phyloP scores from a whole-genome alignment of 2,329 filamentous ascomycete species.

The Exophiala aquamarina region DNA sequence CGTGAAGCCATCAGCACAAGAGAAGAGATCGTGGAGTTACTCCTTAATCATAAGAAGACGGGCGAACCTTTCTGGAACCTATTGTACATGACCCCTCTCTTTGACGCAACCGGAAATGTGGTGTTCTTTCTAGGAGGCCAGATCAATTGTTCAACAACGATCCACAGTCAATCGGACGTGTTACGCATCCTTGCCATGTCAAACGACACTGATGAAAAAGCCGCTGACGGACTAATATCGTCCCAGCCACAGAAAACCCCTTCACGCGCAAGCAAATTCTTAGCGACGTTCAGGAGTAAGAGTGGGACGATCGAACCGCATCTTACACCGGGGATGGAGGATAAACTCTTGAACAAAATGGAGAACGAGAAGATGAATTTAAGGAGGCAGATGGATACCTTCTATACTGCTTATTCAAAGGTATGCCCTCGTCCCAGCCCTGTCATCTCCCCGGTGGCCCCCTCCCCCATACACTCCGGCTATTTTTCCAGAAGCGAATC shows the following conservation, averaged over 20 bases:
- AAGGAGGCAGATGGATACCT: conserved; percentile 39
- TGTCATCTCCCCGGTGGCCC: too few species aligned
- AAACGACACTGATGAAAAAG: conserved; percentile 26
- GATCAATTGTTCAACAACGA: conserved; percentile 57
- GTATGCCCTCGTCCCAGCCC: conserved; percentile 24
- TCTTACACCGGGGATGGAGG: conserved; percentile 43
- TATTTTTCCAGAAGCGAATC: too few species aligned
- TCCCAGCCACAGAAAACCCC: conserved; percentile 27
- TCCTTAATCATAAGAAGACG: conserved; percentile 54
- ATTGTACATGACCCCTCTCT: conserved; percentile 54
- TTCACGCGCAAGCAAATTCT: conserved; percentile 32
- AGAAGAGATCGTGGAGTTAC: conserved; percentile 50
- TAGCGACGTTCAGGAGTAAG: conserved; percentile 35
- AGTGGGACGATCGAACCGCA: conserved; percentile 1
- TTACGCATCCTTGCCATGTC: conserved; percentile 47
- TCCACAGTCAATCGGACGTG: conserved; percentile 53
- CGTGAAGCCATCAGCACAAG: conserved; percentile 42
- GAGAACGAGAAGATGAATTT: conserved; percentile 34
- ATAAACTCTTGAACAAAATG: conserved; percentile 38
- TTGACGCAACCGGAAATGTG: conserved; percentile 48
- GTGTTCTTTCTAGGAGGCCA: conserved; percentile 58
- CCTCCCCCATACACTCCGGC: too few species aligned
- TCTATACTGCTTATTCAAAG: conserved; percentile 48
- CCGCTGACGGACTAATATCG: not conserved
- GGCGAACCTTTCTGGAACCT: conserved; percentile 59